Percentiles rank a stretch among this genome's conserved stretches.
Conservation (phyloP, 2,329 filamentous ascomycete genomes). For the Botrytis medusae region DNA sequence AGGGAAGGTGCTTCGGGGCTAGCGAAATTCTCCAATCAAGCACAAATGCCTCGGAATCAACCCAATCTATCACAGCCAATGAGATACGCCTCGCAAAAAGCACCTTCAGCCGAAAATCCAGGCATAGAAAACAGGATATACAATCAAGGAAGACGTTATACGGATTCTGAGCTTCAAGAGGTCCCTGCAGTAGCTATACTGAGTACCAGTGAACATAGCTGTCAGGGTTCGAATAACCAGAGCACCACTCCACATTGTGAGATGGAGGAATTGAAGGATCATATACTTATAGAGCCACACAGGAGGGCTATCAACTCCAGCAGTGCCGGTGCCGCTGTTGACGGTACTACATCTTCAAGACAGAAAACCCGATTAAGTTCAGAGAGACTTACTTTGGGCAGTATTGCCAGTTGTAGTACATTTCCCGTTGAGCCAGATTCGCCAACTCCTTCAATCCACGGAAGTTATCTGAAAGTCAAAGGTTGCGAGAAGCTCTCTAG, state of each 20-base stretch:
- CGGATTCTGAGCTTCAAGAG: slow-evolving; percentile 3
- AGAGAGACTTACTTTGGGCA: slow-evolving; percentile 3
- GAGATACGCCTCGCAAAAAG: slow-evolving; percentile 27
- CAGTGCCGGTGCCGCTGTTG: background rate
- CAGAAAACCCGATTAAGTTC: background rate
- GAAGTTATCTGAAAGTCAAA: background rate
- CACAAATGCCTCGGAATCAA: slow-evolving; percentile 5
- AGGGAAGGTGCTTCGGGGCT: slow-evolving; percentile 42
- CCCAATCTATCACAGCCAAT: slow-evolving; percentile 28
- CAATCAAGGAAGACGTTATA: slow-evolving; percentile 12
- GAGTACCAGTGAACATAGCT: background rate
- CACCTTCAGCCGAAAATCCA: slow-evolving; percentile 13
- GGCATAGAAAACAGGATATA: slow-evolving; percentile 9
- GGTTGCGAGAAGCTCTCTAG: slow-evolving; percentile 16
- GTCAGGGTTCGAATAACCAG: background rate
- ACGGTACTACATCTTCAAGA: slow-evolving; percentile 5
- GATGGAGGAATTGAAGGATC: background rate
- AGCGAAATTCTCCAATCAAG: slow-evolving; percentile 7
- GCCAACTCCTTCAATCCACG: background rate
- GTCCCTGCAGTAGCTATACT: slow-evolving; percentile 5
- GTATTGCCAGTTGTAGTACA: background rate
- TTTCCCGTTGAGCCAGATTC: background rate
- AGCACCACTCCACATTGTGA: background rate
- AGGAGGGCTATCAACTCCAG: background rate
- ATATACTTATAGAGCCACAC: background rate